A percentile compares a stretch with the other conserved stretches of the same genome.
phyloP scores from a whole-genome alignment of 2,329 filamentous ascomycete genomes.

The Arthrobotrys entomopaga region DNA sequence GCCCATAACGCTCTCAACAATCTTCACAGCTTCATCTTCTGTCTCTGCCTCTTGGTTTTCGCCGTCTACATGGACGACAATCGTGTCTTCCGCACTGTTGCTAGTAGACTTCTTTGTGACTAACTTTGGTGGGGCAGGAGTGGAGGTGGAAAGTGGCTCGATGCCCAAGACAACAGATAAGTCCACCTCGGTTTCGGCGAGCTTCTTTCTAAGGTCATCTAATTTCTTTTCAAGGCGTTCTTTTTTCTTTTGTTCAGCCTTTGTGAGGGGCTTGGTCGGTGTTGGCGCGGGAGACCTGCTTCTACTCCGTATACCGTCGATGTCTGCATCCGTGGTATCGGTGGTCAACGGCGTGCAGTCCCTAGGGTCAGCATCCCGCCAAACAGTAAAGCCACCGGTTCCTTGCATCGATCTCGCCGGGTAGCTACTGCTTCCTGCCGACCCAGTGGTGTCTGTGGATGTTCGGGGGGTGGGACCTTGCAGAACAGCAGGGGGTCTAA shows the following conservation, averaged over 20 bases:
- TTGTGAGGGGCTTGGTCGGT: slow-evolving; percentile 43
- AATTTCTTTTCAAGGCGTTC: slow-evolving; percentile 50
- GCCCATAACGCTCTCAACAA: slow-evolving; percentile 49
- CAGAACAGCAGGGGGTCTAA: slow-evolving; percentile 13
- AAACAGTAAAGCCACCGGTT: slow-evolving; percentile 13
- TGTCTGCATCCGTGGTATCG: slow-evolving; percentile 39
- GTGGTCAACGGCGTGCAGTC: slow-evolving; percentile 47
- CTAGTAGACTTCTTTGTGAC: slow-evolving; percentile 12
- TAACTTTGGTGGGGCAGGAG: slow-evolving; percentile 13
- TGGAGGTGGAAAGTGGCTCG: slow-evolving; percentile 22
- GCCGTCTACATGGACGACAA: slow-evolving; percentile 42
- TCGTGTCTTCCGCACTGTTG: slow-evolving; percentile 23
- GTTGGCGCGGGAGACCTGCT: slow-evolving; percentile 38
- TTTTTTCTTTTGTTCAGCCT: slow-evolving; percentile 50
- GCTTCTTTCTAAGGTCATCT: slow-evolving; percentile 40
- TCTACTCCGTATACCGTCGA: slow-evolving; percentile 33
- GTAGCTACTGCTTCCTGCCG: neutral
- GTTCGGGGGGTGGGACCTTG: slow-evolving; percentile 33
- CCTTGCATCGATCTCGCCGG: slow-evolving; percentile 9
- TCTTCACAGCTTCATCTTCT: slow-evolving; percentile 42
- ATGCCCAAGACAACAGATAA: slow-evolving; percentile 34
- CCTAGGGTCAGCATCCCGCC: slow-evolving; percentile 22
- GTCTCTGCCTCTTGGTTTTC: slow-evolving; percentile 13
- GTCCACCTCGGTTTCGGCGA: slow-evolving; percentile 43
- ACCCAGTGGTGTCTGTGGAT: slow-evolving; percentile 34